A percentile compares a stretch with the other conserved stretches of the same genome.
phyloP scores from a whole-genome alignment of 352 stramenopile genomes.

The Pythium brassicae region DNA sequence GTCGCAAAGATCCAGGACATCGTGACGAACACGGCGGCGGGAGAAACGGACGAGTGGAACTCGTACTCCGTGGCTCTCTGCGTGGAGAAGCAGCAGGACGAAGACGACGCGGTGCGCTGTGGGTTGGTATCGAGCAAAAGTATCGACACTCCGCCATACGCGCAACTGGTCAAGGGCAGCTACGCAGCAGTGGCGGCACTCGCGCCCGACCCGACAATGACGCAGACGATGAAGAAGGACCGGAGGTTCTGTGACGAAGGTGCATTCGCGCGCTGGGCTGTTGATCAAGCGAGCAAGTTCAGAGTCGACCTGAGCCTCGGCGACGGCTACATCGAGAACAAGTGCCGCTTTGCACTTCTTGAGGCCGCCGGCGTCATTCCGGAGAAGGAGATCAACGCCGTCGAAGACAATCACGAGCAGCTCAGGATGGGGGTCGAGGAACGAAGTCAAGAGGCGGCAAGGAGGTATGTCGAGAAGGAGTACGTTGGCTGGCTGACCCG shows the following conservation, averaged over 20 bases:
- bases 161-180: constrained; percentile 29
- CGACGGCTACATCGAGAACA: too few species aligned
- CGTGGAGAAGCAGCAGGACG: constrained; percentile 10
- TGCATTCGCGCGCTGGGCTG: constrained; percentile 9
- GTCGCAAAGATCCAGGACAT: constrained; percentile 1
- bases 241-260: constrained; percentile 12
- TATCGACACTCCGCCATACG: neutral
- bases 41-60: constrained; percentile 1
- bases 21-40: neutral
- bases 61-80: constrained; percentile 16
- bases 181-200: constrained; percentile 26
- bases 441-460: neutral
- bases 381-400: neutral
- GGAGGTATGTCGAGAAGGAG: constrained; percentile 16
- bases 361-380: too few species aligned
- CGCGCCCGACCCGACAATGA: constrained; percentile 25
- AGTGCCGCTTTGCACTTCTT: neutral
- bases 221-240: constrained; percentile 6
- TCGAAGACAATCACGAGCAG: constrained; percentile 20
- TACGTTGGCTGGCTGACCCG: constrained; percentile 15
- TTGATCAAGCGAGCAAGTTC: neutral
- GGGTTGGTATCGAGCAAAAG: neutral
- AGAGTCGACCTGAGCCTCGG: neutral
- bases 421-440: constrained; percentile 13
- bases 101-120: constrained; percentile 11